phyloP scores from a whole-genome alignment of 805 yeast species.

The Priceomyces castillae region DNA sequence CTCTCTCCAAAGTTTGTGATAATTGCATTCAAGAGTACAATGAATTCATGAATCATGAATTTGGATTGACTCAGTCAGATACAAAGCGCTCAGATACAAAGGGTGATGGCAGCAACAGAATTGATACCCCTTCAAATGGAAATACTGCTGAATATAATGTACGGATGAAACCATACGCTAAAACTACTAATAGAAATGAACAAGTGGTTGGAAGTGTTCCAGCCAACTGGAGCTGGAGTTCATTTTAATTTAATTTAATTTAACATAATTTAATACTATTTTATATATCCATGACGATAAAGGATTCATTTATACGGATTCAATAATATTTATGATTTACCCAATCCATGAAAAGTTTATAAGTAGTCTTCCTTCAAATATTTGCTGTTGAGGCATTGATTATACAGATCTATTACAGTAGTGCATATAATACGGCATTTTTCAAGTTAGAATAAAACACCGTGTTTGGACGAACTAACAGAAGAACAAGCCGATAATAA shows the following conservation, averaged over 20 bases:
- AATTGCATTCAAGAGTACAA: constrained; percentile 62
- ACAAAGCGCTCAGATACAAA: not conserved
- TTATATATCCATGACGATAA: no score
- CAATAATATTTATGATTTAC: no score
- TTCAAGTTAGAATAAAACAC: constrained; percentile 1
- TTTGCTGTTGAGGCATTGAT: not conserved
- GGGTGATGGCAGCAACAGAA: not conserved
- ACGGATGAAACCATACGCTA: constrained; percentile 1
- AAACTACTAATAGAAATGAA: constrained; percentile 21
- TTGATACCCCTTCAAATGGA: not conserved
- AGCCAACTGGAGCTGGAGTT: constrained; percentile 80
- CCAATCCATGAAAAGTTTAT: no score
- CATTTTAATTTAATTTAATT: constrained; percentile 40
- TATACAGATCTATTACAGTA: not conserved
- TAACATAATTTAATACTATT: not conserved
- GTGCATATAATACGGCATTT: not conserved
- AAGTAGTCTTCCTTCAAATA: no score
- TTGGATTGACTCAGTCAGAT: constrained; percentile 24
- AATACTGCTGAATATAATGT: not conserved
- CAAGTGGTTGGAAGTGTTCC: constrained; percentile 52
- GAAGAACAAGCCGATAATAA: constrained; percentile 18
- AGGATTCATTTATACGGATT: no score
- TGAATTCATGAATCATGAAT: constrained; percentile 41
- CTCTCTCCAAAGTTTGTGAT: constrained; percentile 68
- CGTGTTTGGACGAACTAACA: constrained; percentile 8